Percentiles rank a stretch among this genome's conserved stretches.
These are phyloP conservation scores for Pyrus hybrid DNA, from an alignment of 331 rosid genomes.

Conservation along the genomic window DNA sequence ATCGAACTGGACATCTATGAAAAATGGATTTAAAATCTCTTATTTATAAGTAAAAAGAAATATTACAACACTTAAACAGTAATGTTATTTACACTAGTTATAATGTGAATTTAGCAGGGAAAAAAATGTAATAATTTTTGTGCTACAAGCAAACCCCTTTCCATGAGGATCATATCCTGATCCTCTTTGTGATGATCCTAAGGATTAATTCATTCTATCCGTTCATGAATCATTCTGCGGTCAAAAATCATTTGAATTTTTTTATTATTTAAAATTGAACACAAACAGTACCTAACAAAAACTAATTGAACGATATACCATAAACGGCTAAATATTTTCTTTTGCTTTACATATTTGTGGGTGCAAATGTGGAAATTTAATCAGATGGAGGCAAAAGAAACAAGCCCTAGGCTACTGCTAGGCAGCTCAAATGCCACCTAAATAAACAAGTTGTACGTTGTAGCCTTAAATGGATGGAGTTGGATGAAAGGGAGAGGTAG, in stretches of 20 bases:
- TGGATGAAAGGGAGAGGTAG: slow-evolving; percentile 8
- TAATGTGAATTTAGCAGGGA: not conserved
- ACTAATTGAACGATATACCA: too few relatives aligned
- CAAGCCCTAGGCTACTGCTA: not conserved
- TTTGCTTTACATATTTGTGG: not conserved
- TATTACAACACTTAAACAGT: too few relatives aligned
- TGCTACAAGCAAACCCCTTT: not conserved
- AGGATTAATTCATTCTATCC: too few relatives aligned
- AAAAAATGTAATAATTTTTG: not conserved
- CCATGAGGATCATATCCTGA: too few relatives aligned
- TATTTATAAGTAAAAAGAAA: too few relatives aligned
- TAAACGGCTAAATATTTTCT: not conserved
- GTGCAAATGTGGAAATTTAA: not conserved
- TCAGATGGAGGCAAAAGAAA: not conserved
- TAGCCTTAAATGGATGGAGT: not conserved
- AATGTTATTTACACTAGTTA: not conserved
- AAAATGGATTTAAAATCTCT: too few relatives aligned
- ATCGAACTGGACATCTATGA: too few relatives aligned
- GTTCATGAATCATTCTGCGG: too few relatives aligned
- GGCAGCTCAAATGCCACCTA: slow-evolving; percentile 12
- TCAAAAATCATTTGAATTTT: too few relatives aligned
- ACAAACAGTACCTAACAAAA: too few relatives aligned
- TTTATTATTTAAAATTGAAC: too few relatives aligned
- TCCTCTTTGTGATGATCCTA: too few relatives aligned
- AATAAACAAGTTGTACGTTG: not conserved